Conservation (phyloP, 495 filamentous ascomycete species). For the Geoglossum glabrum region DNA sequence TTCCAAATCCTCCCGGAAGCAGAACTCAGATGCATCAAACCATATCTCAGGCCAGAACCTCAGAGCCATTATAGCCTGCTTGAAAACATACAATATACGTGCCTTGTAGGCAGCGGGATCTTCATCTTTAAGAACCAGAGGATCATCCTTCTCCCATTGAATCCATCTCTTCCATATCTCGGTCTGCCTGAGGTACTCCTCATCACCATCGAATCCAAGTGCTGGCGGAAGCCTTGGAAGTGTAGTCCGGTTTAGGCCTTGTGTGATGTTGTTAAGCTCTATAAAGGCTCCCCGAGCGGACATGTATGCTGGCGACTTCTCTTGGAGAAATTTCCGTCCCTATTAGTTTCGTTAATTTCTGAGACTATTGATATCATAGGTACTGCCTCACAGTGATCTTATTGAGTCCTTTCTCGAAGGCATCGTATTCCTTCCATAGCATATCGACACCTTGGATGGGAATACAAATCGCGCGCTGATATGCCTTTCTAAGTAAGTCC, state of each 20-base stretch:
- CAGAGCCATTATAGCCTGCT: conserved; percentile 83
- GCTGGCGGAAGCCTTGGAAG: conserved; percentile 65
- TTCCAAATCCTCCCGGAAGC: conserved; percentile 54
- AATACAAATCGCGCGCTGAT: conserved; percentile 69
- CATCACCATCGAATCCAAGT: conserved; percentile 67
- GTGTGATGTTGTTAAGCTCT: conserved; percentile 64
- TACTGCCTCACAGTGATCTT: conserved; percentile 48
- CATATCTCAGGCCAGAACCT: conserved; percentile 88
- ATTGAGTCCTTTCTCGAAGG: conserved; percentile 82
- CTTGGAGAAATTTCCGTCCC: conserved; percentile 85
- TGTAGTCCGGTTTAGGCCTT: conserved; percentile 54
- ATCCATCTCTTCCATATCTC: conserved; percentile 88
- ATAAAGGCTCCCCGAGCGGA: conserved; percentile 72
- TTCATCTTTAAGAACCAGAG: conserved; percentile 62
- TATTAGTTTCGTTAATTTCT: conserved; percentile 18
- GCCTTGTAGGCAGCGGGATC: conserved; percentile 49
- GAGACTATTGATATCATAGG: conserved; percentile 2
- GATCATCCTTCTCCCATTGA: conserved; percentile 82
- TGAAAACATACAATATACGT: conserved; percentile 75
- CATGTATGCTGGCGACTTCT: conserved; percentile 81
- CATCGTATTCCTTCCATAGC: conserved; percentile 93
- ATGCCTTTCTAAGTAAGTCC: conserved; percentile 75
- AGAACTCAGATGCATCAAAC: conserved; percentile 90
- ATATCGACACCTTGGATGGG: conserved; percentile 60
- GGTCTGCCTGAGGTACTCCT: conserved; percentile 71